These are phyloP conservation scores for Anethum foeniculum DNA, from an alignment of 140 eudicot species.

Conservation along the genomic window DNA sequence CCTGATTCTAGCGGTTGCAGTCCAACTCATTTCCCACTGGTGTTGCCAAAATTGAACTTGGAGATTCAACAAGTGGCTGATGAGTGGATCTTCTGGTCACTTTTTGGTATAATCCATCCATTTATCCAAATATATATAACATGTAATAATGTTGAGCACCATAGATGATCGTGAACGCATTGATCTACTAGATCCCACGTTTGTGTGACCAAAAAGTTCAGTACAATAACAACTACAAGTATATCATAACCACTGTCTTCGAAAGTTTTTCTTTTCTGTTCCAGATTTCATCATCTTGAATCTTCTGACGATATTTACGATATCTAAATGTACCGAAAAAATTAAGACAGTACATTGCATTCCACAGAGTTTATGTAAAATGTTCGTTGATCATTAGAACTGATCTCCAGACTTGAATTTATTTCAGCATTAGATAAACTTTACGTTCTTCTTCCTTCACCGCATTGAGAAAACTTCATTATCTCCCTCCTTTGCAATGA, in stretches of 20 bases:
- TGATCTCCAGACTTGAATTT: not conserved
- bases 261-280: not conserved
- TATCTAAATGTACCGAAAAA: too few relatives aligned
- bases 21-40: not conserved
- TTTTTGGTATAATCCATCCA: not conserved
- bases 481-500: not conserved
- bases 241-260: not conserved
- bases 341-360: too few relatives aligned
- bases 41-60: not conserved
- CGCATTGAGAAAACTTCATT: too few relatives aligned
- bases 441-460: not conserved
- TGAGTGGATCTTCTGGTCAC: not conserved
- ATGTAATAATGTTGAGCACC: slow-evolving; percentile 2
- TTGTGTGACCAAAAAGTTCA: not conserved
- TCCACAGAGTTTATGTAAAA: not conserved
- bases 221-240: not conserved
- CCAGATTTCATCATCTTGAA: not conserved
- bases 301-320: not conserved
- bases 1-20: not conserved
- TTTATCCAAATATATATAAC: not conserved
- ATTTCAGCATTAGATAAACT: not conserved
- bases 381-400: not conserved
- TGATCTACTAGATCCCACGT: not conserved
- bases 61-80: not conserved
- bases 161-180: not conserved